These are phyloP conservation scores for Thielaviopsis ethacetica DNA, from an alignment of 2,329 filamentous ascomycete genomes.

Conservation along the genomic window DNA sequence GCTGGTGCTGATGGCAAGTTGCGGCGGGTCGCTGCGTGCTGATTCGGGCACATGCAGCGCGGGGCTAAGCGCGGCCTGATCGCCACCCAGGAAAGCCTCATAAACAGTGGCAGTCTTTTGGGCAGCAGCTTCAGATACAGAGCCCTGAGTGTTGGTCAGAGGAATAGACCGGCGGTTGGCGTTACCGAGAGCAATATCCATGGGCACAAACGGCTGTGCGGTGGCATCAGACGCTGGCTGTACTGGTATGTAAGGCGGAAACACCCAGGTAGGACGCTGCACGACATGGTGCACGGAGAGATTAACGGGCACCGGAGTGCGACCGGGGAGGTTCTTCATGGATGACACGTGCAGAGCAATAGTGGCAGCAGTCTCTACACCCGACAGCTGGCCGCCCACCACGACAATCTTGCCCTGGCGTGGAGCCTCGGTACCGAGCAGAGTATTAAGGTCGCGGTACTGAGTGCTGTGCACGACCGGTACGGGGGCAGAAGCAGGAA, in stretches of 20 bases:
- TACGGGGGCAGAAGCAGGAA: slow-evolving; percentile 20
- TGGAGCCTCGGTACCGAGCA: slow-evolving; percentile 24
- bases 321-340: slow-evolving; percentile 32
- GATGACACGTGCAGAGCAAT: slow-evolving; percentile 58
- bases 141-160: slow-evolving; percentile 47
- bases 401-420: slow-evolving; percentile 48
- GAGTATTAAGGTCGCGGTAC: slow-evolving; percentile 37
- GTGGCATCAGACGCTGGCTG: slow-evolving; percentile 12
- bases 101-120: slow-evolving; percentile 36
- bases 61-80: slow-evolving; percentile 33
- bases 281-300: slow-evolving; percentile 52
- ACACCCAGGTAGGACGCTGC: slow-evolving; percentile 54
- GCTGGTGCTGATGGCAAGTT: slow-evolving; percentile 52
- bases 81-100: not conserved
- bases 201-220: slow-evolving; percentile 42
- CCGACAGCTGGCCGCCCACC: slow-evolving; percentile 70
- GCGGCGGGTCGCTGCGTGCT: slow-evolving; percentile 37
- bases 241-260: slow-evolving; percentile 42
- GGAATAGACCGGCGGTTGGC: slow-evolving; percentile 41
- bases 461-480: slow-evolving; percentile 52
- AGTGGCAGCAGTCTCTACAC: slow-evolving; percentile 58
- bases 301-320: slow-evolving; percentile 23
- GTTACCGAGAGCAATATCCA: slow-evolving; percentile 61
- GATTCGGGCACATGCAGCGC: slow-evolving; percentile 20
- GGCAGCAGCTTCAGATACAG: slow-evolving; percentile 27